Conservation (phyloP, 2,329 filamentous ascomycete species). For the Trichoderma afroharzianum region DNA sequence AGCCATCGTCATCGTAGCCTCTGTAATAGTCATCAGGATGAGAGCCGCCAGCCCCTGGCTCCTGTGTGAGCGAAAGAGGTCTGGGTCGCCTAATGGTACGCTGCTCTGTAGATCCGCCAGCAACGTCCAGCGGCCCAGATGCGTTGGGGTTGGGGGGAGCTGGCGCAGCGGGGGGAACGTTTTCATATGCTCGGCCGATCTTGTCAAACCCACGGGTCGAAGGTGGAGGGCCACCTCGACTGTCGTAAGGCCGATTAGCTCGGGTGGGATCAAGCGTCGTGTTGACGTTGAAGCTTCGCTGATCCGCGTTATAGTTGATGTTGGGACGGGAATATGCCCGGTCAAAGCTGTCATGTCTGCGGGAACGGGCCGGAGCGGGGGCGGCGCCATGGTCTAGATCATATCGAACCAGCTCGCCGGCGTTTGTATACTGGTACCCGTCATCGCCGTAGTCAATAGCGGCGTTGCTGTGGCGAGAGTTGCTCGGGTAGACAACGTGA, state of each 20-base stretch:
- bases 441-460: slow-evolving; percentile 54
- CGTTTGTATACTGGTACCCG: slow-evolving; percentile 62
- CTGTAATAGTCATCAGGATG: slow-evolving; percentile 49
- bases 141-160: slow-evolving; percentile 35
- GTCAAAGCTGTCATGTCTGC: slow-evolving; percentile 51
- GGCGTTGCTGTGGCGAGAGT: slow-evolving; percentile 41
- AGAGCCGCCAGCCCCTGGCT: slow-evolving; percentile 40
- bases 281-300: slow-evolving; percentile 44
- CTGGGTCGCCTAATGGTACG: slow-evolving; percentile 34
- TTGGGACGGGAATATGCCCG: slow-evolving; percentile 53
- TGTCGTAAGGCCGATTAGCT: slow-evolving; percentile 37
- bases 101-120: slow-evolving; percentile 17
- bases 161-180: slow-evolving; percentile 41
- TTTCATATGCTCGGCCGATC: slow-evolving; percentile 50
- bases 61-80: slow-evolving; percentile 53
- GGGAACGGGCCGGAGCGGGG: slow-evolving; percentile 35
- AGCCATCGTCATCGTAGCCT: slow-evolving; percentile 42
- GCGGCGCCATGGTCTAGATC: slow-evolving; percentile 55
- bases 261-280: slow-evolving; percentile 43
- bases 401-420: slow-evolving; percentile 58
- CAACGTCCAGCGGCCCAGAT: slow-evolving; percentile 22
- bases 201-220: slow-evolving; percentile 69
- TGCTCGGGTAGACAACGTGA: slow-evolving; percentile 42
- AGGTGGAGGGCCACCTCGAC: slow-evolving; percentile 57
- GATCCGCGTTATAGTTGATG: slow-evolving; percentile 48